phyloP scores from a whole-genome alignment of 305 asterid genomes.

The Fraxinus xanthoxyloides region DNA sequence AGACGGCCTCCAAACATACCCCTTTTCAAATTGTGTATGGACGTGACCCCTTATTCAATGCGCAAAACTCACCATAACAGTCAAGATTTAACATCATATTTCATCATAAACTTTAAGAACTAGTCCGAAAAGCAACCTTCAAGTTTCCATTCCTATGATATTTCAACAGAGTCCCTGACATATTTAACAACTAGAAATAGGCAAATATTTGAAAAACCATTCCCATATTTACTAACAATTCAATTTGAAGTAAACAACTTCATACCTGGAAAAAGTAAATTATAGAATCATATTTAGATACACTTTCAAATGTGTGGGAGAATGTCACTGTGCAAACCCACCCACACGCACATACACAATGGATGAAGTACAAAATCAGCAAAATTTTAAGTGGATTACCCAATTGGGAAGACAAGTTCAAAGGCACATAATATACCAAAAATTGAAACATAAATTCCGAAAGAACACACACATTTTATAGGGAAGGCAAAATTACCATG shows the following conservation, averaged over 20 bases:
- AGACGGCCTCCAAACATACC: too few species aligned
- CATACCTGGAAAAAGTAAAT: background rate
- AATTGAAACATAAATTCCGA: background rate
- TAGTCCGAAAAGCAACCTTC: background rate
- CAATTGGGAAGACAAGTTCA: background rate
- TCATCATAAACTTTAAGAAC: background rate
- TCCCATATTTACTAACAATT: background rate
- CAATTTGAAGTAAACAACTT: background rate
- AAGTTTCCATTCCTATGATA: background rate
- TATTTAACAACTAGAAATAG: background rate
- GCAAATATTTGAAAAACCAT: background rate
- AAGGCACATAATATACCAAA: background rate
- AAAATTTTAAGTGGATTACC: background rate
- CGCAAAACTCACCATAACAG: background rate
- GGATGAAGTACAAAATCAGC: constrained; percentile 8
- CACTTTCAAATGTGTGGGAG: background rate
- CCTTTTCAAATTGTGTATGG: too few species aligned
- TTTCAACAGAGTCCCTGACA: background rate
- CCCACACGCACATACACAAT: background rate
- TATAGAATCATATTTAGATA: background rate
- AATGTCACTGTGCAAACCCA: background rate
- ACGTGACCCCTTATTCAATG: too few species aligned
- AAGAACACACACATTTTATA: background rate
- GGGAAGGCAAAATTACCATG: constrained; percentile 51
- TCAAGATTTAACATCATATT: background rate